Base-by-base conservation (phyloP, 768 basidiomycete species). In the Lactifluus rugatus region DNA sequence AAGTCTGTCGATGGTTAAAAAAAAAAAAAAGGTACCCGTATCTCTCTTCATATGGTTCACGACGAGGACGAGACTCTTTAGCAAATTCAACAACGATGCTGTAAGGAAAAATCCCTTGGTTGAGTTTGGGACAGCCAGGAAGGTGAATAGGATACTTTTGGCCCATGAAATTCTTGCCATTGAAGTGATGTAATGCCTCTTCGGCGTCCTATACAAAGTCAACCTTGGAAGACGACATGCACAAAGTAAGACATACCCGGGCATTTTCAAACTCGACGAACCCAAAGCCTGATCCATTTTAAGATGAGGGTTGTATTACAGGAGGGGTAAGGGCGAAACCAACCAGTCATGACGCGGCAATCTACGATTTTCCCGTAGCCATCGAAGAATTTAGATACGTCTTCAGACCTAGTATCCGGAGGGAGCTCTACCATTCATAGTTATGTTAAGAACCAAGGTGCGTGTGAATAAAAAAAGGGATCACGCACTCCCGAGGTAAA, bases 41-140 rank as follows among this genome's bases (percentile, higher is more conserved):
- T 81, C 84, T 82, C 69, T 84, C 74, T 54, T 71, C 74, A 64
- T 85, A 88, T 16, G 73, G 72, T 19, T 93, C 91, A 54, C 91
- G 81, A 63, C 89, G 85, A 55, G 87, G 87, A 21, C 91, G 84
- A 60, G 84, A 85, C 66, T 97, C 94, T 71, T 95, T 94, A 8
- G 95, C 93, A 67, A 93, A 93, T 70, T 99, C 92, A 46, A 99
- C 93, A 14, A 96, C 88, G 62, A 99, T 89, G 68, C 94, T 96
- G 52, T 37, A 36, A 54, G 23, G 5, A 42, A 46, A 41, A 60
- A 21, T 57, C 14, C 13, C 14, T 63, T 16, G 62, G 28, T 41
- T 26, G 2, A 59, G 48, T 10, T n/a, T 5, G 16, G 36, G 10
- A 39, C 46, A 45, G 21, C 8, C 3, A 39, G 28, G 4, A 37